These are phyloP conservation scores for Candida odintsovae DNA, from an alignment of 805 yeast genomes.

Conservation along the genomic window DNA sequence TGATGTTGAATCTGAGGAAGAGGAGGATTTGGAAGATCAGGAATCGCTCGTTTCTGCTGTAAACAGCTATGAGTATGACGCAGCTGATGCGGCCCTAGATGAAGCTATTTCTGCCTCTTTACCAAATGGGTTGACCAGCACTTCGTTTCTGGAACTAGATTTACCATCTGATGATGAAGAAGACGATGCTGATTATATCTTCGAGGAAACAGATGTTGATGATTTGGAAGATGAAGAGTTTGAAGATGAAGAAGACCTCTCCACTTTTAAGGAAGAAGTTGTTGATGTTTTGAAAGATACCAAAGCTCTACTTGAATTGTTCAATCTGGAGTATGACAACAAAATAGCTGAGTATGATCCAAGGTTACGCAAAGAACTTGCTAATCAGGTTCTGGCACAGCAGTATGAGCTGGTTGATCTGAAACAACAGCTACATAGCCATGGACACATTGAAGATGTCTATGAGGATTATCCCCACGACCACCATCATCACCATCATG, in stretches of 20 bases:
- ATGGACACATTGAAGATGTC: neutral
- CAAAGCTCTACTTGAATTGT: neutral
- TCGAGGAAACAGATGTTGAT: slow-evolving; percentile 5
- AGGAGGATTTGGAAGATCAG: neutral
- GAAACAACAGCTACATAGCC: slow-evolving; percentile 1
- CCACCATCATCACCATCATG: neutral
- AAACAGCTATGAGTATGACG: neutral
- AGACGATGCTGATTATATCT: neutral
- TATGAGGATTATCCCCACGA: neutral
- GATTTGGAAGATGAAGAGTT: slow-evolving; percentile 12
- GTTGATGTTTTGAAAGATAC: neutral
- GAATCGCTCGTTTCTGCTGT: neutral
- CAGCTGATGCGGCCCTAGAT: neutral
- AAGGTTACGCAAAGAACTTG: slow-evolving; percentile 1
- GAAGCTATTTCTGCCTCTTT: neutral
- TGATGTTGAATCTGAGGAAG: slow-evolving; percentile 12
- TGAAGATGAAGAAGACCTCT: neutral
- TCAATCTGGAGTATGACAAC: neutral
- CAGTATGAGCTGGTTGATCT: slow-evolving; percentile 4
- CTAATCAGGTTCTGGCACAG: slow-evolving; percentile 3
- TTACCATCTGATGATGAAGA: slow-evolving; percentile 2
- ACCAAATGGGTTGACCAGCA: neutral
- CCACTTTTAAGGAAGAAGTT: neutral
- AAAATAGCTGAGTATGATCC: neutral
- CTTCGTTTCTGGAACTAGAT: neutral